Evolutionary conservation across 2,329 filamentous ascomycete species (phyloP), one percentile per base, ranked within the genome.

Genomic region (Penicillium paneum): DNA sequence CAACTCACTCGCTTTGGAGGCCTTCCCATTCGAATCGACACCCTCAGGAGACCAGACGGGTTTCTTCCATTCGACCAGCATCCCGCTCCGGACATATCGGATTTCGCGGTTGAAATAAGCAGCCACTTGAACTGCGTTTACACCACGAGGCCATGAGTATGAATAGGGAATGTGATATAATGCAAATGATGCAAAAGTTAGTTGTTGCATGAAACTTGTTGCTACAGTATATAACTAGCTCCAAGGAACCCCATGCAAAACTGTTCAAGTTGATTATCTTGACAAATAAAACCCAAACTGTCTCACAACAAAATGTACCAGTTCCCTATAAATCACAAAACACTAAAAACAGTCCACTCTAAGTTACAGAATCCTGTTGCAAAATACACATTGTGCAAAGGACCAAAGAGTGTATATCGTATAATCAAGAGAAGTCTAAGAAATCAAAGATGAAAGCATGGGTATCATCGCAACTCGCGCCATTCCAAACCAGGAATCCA

Each of bases 61-160:
- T 0, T 76, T 81, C 45, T 81, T 81, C 57, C 79, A 81, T 60
- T 68, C 67, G 29, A 74, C 71, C 3, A 58, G 57, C 41, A 72
- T 73, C 21, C 72, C 73, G 0, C 74, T 76, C 31, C 59, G 60
- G 26, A 74, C 68, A 15, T 76, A 75, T 59, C 64, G 59, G 29
- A 70, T 76, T 24, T 61, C 58, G 40, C 58, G 57, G 42, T 17
- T 21, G 24, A 40, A 17, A 38, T 51, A n/a, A 26, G 26, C 38
- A 29, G 53, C 17, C 24, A 35, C 17, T 12, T 35, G 41, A 24
- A 54, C 31, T 35, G 31, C 12, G 39, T 17, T 28, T 34, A 50
- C 21, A 21, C 44, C 46, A 54, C 31, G 46, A 54, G 40, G 15
- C 21, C 21, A 54, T 28, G 52, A 54, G 13, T 32, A 39, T 24